Percentiles rank a stretch among this genome's conserved stretches.
These are phyloP conservation scores for Kentomonas sorsogonicus DNA, from an alignment of 208 protist genomes.

Conservation along the genomic window DNA sequence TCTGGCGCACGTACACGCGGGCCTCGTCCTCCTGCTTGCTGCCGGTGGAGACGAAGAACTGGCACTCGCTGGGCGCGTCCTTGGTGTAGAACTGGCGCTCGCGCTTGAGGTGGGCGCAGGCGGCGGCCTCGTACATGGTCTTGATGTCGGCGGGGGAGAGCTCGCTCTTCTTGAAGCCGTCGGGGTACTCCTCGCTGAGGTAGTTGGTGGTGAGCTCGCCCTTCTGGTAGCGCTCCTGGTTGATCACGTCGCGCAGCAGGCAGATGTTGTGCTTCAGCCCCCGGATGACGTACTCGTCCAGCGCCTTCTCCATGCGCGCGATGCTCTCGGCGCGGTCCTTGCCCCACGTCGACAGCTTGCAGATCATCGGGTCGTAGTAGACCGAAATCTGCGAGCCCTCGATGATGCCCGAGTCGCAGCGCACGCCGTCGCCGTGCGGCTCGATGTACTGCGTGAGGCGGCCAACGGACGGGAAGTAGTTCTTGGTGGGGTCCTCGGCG, in stretches of 20 bases:
- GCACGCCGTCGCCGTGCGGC: constrained; percentile 29
- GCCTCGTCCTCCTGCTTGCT: constrained; percentile 18
- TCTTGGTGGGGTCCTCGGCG: constrained; percentile 88
- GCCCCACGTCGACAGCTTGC: constrained; percentile 94
- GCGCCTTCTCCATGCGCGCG: constrained; percentile 46
- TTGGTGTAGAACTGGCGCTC: constrained; percentile 14
- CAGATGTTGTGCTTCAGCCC: constrained; percentile 90
- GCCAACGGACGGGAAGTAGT: constrained; percentile 81
- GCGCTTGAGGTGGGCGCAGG: constrained; percentile 22
- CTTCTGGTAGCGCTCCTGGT: constrained; percentile 52
- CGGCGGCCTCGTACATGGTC: constrained; percentile 18
- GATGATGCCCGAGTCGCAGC: constrained; percentile 81
- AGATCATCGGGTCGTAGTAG: constrained; percentile 98
- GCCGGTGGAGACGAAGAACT: constrained; percentile 22
- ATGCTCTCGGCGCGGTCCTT: constrained; percentile 68
- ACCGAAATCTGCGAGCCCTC: constrained; percentile 79
- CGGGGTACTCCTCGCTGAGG: constrained; percentile 43
- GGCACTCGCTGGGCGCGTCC: constrained; percentile 4
- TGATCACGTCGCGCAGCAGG: constrained; percentile 50
- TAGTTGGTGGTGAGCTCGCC: constrained; percentile 80
- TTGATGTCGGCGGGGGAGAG: constrained; percentile 19
- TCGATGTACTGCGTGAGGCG: constrained; percentile 24
- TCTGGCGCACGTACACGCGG: constrained; percentile 21
- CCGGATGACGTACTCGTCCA: constrained; percentile 87
- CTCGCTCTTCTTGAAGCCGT: constrained; percentile 29